Base-by-base conservation (phyloP, 208 protist genomes). In the Leishmania guyanensis region DNA sequence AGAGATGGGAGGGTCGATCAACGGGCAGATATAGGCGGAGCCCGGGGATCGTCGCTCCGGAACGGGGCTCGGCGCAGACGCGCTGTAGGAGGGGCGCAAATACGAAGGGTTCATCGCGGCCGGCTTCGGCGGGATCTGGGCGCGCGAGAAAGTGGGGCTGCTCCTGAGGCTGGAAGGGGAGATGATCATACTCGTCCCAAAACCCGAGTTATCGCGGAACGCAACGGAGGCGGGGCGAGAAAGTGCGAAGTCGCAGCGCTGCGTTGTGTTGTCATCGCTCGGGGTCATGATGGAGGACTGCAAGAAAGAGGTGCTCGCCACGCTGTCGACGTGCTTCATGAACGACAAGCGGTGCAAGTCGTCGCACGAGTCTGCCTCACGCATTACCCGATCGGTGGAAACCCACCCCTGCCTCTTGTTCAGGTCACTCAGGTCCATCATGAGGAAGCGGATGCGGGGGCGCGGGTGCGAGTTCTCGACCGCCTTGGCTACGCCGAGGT, bases 391-490 rank as follows among this genome's bases (percentile, higher is more conserved):
- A 50, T 90, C 88, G 22, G 36, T 39, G 2, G 79, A 20, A 26
- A 94, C 79, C 91, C 92, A 97, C 10, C 85, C 77, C 70, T 91
- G 51, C 69, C 86, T 85, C 60, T 84, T 83, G 71, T 88, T 87
- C 16, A 86, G 81, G 75, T 97, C 93, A 58, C 39, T 76, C 62
- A 97, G 82, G 80, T 96, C 86, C 94, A 96, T 95, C 89, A 96
- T 94, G 64, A 94, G 83, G 79, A 96, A 97, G 50, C 84, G 83
- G 39, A 97, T 89, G 74, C 94, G 89, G 51, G 76, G 84, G 17
- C 88, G 89, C 0, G 92, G 89, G 80, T 97, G 92, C 17, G 92
- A 89, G 48, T 71, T 14, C 77, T 94, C 88, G 53, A 97, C 88
- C 1, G 74, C 77, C 76, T 89, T 93, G 22, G 94, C 93, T 36